These are phyloP conservation scores for Aureobasidium sp. DNA, from an alignment of 2,329 filamentous ascomycete species.

Conservation along the genomic window DNA sequence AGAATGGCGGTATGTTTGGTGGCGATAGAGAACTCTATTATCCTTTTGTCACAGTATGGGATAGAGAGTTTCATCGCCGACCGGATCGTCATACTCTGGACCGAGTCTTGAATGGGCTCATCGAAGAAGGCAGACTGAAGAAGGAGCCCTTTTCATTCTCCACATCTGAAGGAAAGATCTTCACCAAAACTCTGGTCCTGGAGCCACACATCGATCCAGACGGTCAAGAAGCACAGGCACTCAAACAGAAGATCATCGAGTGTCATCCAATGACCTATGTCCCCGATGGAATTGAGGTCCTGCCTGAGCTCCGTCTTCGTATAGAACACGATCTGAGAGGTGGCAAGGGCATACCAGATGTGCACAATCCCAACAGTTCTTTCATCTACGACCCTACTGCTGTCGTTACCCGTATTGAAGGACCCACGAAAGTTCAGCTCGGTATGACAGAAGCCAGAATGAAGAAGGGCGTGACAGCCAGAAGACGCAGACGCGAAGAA, in stretches of 20 bases:
- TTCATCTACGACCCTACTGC: slow-evolving; percentile 23
- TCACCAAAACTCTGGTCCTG: slow-evolving; percentile 45
- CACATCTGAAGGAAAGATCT: slow-evolving; percentile 40
- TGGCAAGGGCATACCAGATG: not conserved
- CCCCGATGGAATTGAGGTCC: slow-evolving; percentile 36
- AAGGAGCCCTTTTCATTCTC: slow-evolving; percentile 47
- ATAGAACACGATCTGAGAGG: not conserved
- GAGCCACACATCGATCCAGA: slow-evolving; percentile 40
- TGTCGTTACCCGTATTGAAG: not conserved
- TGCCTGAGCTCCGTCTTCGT: slow-evolving; percentile 26
- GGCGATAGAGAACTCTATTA: slow-evolving; percentile 49
- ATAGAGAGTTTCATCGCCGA: slow-evolving; percentile 35
- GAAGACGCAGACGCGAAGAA: slow-evolving; percentile 15
- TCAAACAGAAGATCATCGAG: slow-evolving; percentile 46
- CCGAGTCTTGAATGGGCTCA: slow-evolving; percentile 43
- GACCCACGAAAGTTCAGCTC: slow-evolving; percentile 10
- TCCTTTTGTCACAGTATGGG: slow-evolving; percentile 50
- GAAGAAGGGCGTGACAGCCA: not conserved
- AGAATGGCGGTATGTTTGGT: slow-evolving; percentile 50
- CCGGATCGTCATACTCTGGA: slow-evolving; percentile 50
- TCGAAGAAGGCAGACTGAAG: slow-evolving; percentile 45
- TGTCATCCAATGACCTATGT: slow-evolving; percentile 38
- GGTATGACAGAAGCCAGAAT: slow-evolving; percentile 18
- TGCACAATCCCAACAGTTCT: not conserved
- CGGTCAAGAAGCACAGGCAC: slow-evolving; percentile 39